Percentiles rank a stretch among this genome's conserved stretches.
Conservation (phyloP, 176 grass and related monocot species). For the Lolium rigidum region DNA sequence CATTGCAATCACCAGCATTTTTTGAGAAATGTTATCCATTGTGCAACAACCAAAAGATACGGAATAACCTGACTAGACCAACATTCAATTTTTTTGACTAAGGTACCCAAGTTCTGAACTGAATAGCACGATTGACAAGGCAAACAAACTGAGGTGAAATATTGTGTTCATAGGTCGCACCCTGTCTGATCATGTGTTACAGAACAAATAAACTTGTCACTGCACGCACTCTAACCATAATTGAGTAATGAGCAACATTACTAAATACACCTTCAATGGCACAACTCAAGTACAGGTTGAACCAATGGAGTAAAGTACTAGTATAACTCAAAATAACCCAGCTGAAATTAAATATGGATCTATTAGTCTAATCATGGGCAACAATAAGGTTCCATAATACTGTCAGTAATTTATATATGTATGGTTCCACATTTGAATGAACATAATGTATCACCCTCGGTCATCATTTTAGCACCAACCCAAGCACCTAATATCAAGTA, state of each 20-base stretch:
- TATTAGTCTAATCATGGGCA: neutral
- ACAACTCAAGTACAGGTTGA: neutral
- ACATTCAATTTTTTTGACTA: neutral
- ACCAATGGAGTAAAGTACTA: neutral
- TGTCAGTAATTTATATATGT: neutral
- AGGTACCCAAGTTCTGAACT: neutral
- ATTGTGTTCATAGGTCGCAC: neutral
- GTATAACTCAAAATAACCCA: neutral
- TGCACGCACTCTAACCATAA: neutral
- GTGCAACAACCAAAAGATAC: neutral
- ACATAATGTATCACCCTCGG: neutral
- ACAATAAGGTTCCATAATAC: neutral
- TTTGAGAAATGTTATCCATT: neutral
- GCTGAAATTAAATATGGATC: neutral
- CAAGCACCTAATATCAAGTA: slow-evolving; percentile 11
- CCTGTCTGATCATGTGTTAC: neutral
- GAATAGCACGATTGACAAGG: neutral
- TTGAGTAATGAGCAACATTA: neutral
- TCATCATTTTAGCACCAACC: slow-evolving; percentile 3
- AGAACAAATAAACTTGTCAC: neutral
- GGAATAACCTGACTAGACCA: neutral
- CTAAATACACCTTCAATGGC: neutral
- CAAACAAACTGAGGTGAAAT: slow-evolving; percentile 3
- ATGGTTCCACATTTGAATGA: neutral
- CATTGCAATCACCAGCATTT: neutral